Percentiles rank a stretch among this genome's conserved stretches.
Conservation (phyloP, 164 flowering plant species). For the Dillenia suffruticosa region DNA sequence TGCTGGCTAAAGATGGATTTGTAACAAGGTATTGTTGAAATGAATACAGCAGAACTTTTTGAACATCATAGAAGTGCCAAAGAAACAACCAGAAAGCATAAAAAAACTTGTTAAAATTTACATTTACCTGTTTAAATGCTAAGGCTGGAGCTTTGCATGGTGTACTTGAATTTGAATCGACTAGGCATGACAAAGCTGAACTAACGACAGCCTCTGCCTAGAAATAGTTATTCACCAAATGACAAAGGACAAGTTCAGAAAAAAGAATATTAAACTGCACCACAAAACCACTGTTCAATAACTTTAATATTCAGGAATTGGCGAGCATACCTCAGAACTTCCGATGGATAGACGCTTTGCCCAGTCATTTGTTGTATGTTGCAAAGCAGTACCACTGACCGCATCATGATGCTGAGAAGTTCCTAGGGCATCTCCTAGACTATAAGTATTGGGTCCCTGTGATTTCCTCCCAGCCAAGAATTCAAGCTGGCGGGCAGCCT, state of each 20-base stretch:
- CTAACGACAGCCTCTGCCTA: slow-evolving; percentile 60
- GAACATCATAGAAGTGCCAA: too few species aligned
- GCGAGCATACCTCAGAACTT: slow-evolving; percentile 52
- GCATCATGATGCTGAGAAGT: slow-evolving; percentile 94
- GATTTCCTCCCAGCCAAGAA: slow-evolving; percentile 61
- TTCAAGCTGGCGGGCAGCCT: slow-evolving; percentile 93
- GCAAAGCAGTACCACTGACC: slow-evolving; percentile 80
- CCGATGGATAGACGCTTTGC: slow-evolving; percentile 77
- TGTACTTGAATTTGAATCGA: slow-evolving; percentile 28
- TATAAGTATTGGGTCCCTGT: slow-evolving; percentile 44
- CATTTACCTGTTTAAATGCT: slow-evolving; percentile 56
- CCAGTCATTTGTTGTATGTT: slow-evolving; percentile 87
- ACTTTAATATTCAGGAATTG: slow-evolving; percentile 1
- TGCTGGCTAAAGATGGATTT: too few species aligned
- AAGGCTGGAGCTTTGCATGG: slow-evolving; percentile 27
- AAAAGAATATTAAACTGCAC: not conserved
- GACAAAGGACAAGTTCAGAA: not conserved
- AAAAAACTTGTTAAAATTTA: too few species aligned
- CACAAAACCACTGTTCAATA: not conserved
- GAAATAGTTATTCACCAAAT: slow-evolving; percentile 4
- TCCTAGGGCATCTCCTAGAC: slow-evolving; percentile 84
- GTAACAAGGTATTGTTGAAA: too few species aligned
- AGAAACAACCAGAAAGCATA: too few species aligned
- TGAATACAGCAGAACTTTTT: too few species aligned
- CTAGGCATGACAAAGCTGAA: slow-evolving; percentile 61